Conservation (phyloP, 2,329 filamentous ascomycete species). For the Hawksworthiomyces lignivorus region DNA sequence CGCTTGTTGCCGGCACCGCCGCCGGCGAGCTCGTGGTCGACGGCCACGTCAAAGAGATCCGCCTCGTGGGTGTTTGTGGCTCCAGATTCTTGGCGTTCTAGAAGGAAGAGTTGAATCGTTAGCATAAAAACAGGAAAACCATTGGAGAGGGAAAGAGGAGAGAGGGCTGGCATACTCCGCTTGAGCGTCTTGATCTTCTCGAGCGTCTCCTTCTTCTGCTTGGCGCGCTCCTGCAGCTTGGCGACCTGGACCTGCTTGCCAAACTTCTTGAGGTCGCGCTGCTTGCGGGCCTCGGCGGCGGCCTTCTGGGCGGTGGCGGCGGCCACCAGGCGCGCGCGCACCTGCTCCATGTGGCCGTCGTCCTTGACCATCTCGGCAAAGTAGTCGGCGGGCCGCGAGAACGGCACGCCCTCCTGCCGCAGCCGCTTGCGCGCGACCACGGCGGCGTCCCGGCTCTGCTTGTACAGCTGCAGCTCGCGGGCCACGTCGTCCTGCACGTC, state of each 20-base stretch:
- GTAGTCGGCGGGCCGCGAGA: slow-evolving; percentile 86
- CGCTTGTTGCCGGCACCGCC: slow-evolving; percentile 21
- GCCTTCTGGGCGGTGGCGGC: slow-evolving; percentile 91
- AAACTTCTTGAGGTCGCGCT: slow-evolving; percentile 96
- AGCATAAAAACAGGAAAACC: slow-evolving; percentile 10
- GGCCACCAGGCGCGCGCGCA: slow-evolving; percentile 87
- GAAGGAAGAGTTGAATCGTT: slow-evolving; percentile 15
- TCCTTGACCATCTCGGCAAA: slow-evolving; percentile 99
- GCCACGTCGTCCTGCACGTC: slow-evolving; percentile 88
- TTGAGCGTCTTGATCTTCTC: slow-evolving; percentile 95
- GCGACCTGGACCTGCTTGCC: slow-evolving; percentile 97
- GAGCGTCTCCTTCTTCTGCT: slow-evolving; percentile 84
- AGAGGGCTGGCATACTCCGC: slow-evolving; percentile 78
- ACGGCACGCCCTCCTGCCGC: slow-evolving; percentile 74
- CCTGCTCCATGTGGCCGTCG: slow-evolving; percentile 96
- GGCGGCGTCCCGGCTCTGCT: slow-evolving; percentile 75
- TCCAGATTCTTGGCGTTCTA: slow-evolving; percentile 74
- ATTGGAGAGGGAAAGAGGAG: slow-evolving; percentile 1
- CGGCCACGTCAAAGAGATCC: slow-evolving; percentile 84
- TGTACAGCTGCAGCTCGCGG: slow-evolving; percentile 89
- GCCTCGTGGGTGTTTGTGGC: slow-evolving; percentile 64
- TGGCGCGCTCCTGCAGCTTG: slow-evolving; percentile 88
- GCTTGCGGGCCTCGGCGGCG: slow-evolving; percentile 79
- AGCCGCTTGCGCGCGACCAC: slow-evolving; percentile 65
- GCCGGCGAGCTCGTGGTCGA: slow-evolving; percentile 58